These are phyloP conservation scores for Yamadazyma kitorensis DNA, from an alignment of 805 yeast species.

Conservation along the genomic window DNA sequence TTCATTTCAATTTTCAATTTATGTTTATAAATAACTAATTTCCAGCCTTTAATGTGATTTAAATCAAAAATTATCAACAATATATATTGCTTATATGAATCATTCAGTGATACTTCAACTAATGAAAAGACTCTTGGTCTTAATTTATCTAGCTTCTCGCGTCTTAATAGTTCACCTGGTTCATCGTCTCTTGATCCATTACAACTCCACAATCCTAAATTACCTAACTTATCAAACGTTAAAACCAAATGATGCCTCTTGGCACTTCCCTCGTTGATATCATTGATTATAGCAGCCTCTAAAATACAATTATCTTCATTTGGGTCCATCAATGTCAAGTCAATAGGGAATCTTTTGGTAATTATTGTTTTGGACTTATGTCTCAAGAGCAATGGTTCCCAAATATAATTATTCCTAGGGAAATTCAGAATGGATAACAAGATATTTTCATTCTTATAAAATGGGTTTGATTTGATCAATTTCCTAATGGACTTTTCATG, in stretches of 20 bases:
- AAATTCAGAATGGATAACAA: slow-evolving; percentile 38
- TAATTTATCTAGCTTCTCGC: slow-evolving; percentile 1
- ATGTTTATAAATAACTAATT: slow-evolving; percentile 49
- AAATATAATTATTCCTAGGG: slow-evolving; percentile 35
- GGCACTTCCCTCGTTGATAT: slow-evolving; percentile 17
- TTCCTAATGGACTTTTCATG: slow-evolving; percentile 77
- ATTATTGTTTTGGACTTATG: slow-evolving; percentile 20
- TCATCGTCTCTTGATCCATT: slow-evolving; percentile 29
- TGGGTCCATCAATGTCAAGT: slow-evolving; percentile 9
- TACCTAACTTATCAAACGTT: slow-evolving; percentile 29
- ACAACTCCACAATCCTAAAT: slow-evolving; percentile 63
- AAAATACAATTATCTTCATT: slow-evolving; percentile 16
- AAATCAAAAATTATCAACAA: slow-evolving; percentile 7
- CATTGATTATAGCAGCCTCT: slow-evolving; percentile 33
- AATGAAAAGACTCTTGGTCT: slow-evolving; percentile 10
- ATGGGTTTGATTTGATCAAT: slow-evolving; percentile 56
- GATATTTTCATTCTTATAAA: slow-evolving; percentile 21
- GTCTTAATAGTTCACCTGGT: slow-evolving; percentile 23
- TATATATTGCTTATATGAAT: slow-evolving; percentile 6
- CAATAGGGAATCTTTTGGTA: slow-evolving; percentile 32
- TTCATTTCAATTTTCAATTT: slow-evolving; percentile 22
- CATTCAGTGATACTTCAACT: slow-evolving; percentile 7
- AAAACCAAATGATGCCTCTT: slow-evolving; percentile 31
- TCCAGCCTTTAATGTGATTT: slow-evolving; percentile 26
- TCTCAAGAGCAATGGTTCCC: slow-evolving; percentile 37